Percentiles rank a stretch among this genome's conserved stretches.
Conservation (phyloP, 805 yeast genomes). For the Teunomyces barrocoloradensis region DNA sequence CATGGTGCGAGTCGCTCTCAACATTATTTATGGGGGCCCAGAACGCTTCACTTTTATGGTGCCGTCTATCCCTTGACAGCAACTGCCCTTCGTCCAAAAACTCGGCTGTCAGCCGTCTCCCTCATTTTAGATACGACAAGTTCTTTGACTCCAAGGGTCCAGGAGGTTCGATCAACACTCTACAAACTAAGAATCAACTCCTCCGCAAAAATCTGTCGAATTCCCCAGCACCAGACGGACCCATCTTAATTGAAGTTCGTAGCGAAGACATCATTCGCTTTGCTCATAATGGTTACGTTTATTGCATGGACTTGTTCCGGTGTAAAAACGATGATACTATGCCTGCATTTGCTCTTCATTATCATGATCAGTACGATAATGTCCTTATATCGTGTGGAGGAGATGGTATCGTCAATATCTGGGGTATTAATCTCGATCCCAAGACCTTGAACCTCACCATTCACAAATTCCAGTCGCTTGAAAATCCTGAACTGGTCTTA, state of each 20-base stretch:
- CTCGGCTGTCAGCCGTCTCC: conserved; percentile 27
- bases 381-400: conserved; percentile 60
- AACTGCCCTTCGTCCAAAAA: not conserved
- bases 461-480: conserved; percentile 37
- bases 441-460: conserved; percentile 6
- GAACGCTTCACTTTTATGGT: conserved; percentile 83
- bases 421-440: conserved; percentile 46
- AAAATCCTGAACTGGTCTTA: conserved; percentile 67
- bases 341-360: conserved; percentile 6
- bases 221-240: conserved; percentile 9
- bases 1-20: conserved; percentile 58
- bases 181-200: conserved; percentile 26
- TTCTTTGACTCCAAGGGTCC: conserved; percentile 92
- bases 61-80: conserved; percentile 30
- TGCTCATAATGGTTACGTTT: conserved; percentile 91
- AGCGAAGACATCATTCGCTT: conserved; percentile 63
- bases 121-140: conserved; percentile 67
- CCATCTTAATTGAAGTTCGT: conserved; percentile 62
- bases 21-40: conserved; percentile 86
- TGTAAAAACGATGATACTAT: conserved; percentile 12
- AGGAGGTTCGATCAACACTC: conserved; percentile 49
- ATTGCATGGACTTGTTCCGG: conserved; percentile 52
- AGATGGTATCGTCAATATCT: conserved; percentile 81
- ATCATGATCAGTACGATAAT: conserved; percentile 12
- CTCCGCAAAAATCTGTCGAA: conserved; percentile 14